Conservation (phyloP, 768 basidiomycete species). For the Daedalea quercina region DNA sequence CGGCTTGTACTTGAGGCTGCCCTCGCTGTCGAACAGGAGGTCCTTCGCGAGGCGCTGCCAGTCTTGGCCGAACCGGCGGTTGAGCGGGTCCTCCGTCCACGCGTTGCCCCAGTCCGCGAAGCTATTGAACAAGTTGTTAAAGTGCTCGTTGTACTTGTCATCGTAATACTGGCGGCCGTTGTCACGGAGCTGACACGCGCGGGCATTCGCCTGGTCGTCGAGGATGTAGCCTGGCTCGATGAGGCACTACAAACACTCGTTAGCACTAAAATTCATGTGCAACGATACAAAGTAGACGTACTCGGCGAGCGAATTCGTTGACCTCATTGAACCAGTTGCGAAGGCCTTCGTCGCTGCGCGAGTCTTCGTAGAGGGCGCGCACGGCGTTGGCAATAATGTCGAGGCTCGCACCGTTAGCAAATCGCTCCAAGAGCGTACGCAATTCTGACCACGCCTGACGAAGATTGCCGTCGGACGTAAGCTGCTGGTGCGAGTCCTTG, state of each 20-base stretch:
- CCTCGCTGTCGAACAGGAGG: slow-evolving; percentile 72
- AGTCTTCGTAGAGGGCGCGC: slow-evolving; percentile 69
- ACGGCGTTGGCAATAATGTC: slow-evolving; percentile 63
- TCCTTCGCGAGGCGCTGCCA: slow-evolving; percentile 76
- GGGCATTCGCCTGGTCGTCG: slow-evolving; percentile 60
- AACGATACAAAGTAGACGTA: slow-evolving; percentile 14
- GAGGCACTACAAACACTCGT: slow-evolving; percentile 27
- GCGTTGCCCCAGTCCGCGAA: slow-evolving; percentile 73
- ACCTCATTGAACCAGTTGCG: slow-evolving; percentile 65
- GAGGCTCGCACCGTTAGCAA: slow-evolving; percentile 71
- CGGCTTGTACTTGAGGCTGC: slow-evolving; percentile 74
- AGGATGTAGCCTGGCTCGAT: slow-evolving; percentile 83
- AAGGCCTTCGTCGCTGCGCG: slow-evolving; percentile 66
- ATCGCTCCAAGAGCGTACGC: slow-evolving; percentile 82
- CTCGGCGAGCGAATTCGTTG: slow-evolving; percentile 56
- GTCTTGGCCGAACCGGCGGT: slow-evolving; percentile 68
- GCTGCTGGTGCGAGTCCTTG: slow-evolving; percentile 15
- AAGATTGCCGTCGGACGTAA: slow-evolving; percentile 47
- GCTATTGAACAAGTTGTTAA: slow-evolving; percentile 70
- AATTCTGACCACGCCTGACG: slow-evolving; percentile 53
- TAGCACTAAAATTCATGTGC: not conserved
- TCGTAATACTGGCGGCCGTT: slow-evolving; percentile 75
- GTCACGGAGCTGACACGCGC: slow-evolving; percentile 59
- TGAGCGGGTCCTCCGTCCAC: slow-evolving; percentile 80
- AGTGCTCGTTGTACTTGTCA: slow-evolving; percentile 64